Evolutionary conservation across 108 stramenopile species (phyloP), one percentile per base, ranked within the genome.

Genomic region (Cyclostephanos invisitatus): DNA sequence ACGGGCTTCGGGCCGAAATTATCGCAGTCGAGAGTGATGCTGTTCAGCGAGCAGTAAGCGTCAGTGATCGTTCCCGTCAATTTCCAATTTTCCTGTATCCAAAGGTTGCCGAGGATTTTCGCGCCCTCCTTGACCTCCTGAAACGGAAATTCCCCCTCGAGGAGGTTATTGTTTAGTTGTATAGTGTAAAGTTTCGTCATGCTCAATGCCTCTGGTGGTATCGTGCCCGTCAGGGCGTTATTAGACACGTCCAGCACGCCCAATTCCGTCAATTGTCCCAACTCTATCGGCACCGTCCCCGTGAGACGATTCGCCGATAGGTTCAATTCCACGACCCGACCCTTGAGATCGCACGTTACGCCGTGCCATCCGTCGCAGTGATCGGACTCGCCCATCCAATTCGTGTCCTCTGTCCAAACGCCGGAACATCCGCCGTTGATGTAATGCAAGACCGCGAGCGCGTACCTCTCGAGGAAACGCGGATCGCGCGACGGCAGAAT

Each of bases 281-380:
- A 44, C 21, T 78, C 77, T 25, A 66, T 65, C 28, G 70, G 62
- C 5, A 78, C 0, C 14, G 61, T 69, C 48, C 77, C 70, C 18
- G 70, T 60, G 0, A 78, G 65, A 44, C 62, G 65, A 46, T 72
- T 72, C 14, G 36, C 40, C 27, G 37, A 56, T 66, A 78, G 46
- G 28, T 55, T 59, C 56, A 78, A 18, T 36, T 78, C 77, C 0
- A 55, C 65, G 29, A 78, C 68, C 36, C 65, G 36, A n/a, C 70
- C 70, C 27, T 62, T 56, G 9, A 78, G 40, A 44, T 65, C 64
- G 35, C 77, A 78, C 20, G 59, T 38, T 3, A 78, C 64, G 32
- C 77, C 77, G 61, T 60, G 55, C 77, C 77, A 78, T n/a, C 54
- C 47, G 2, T 59, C 65, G 49, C 77, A 78, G 62, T 78, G 77